A percentile compares a stretch with the other conserved stretches of the same genome.
phyloP scores from a whole-genome alignment of 345 rosid species.

The Hypericum perforatum region DNA sequence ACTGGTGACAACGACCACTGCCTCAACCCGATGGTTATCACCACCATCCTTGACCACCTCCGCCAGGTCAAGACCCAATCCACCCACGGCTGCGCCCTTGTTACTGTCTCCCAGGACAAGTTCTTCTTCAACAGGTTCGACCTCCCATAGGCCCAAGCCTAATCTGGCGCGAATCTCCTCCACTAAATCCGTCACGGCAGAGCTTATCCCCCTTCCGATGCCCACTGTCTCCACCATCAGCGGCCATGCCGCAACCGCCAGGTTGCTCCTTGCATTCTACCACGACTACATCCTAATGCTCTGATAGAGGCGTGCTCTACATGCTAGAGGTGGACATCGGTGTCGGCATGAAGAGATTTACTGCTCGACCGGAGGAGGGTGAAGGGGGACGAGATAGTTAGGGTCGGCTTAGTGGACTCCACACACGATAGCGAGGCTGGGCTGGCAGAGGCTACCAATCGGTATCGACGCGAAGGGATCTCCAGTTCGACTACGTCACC shows the following conservation, averaged over 20 bases:
- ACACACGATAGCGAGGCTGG: not conserved
- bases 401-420: not conserved
- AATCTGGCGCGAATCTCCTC: not conserved
- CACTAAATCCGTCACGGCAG: not conserved
- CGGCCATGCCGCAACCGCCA: not conserved
- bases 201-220: not conserved
- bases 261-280: not conserved
- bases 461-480: no score
- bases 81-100: not conserved
- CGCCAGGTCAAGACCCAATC: not conserved
- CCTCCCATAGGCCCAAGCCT: not conserved
- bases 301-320: not conserved
- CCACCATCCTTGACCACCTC: not conserved
- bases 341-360: not conserved
- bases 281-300: slow-evolving; percentile 1
- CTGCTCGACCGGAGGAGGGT: not conserved
- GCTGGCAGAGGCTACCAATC: not conserved
- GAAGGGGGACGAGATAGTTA: not conserved
- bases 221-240: not conserved
- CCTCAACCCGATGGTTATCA: no score
- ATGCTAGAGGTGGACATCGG: not conserved
- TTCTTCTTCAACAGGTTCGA: not conserved
- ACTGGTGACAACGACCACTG: not conserved
- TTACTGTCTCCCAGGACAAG: not conserved
- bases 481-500: no score